These are phyloP conservation scores for Epichloe bromicola DNA, from an alignment of 2,329 filamentous ascomycete genomes.

Conservation along the genomic window DNA sequence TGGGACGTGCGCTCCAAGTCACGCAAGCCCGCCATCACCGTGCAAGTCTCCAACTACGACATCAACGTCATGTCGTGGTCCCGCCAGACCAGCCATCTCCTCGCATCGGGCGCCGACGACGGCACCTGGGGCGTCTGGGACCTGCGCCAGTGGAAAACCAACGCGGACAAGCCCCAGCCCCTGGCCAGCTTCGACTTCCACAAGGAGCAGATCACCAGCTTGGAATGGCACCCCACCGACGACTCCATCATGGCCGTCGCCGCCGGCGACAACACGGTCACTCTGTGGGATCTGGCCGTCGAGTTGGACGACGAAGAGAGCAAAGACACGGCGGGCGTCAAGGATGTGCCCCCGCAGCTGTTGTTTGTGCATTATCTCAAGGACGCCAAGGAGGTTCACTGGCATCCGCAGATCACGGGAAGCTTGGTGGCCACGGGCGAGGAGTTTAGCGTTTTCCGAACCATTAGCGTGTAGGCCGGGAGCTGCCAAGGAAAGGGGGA, in stretches of 20 bases:
- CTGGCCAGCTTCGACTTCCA: constrained; percentile 94
- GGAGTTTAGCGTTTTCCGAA: constrained; percentile 75
- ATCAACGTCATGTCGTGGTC: constrained; percentile 98
- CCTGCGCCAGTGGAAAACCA: constrained; percentile 76
- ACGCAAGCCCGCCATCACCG: constrained; percentile 72
- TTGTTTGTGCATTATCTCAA: constrained; percentile 96
- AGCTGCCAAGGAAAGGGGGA: not conserved
- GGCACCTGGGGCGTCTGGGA: constrained; percentile 96
- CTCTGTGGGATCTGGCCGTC: constrained; percentile 91
- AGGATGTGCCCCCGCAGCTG: constrained; percentile 86
- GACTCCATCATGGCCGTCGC: constrained; percentile 91
- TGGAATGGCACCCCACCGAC: constrained; percentile 96
- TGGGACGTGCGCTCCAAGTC: constrained; percentile 93
- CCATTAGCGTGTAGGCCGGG: constrained; percentile 56
- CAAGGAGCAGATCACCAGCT: constrained; percentile 87
- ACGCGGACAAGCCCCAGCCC: constrained; percentile 52
- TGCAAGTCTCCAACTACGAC: constrained; percentile 71
- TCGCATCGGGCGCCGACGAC: constrained; percentile 87
- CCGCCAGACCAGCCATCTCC: constrained; percentile 70
- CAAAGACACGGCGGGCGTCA: constrained; percentile 71
- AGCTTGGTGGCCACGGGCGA: constrained; percentile 81
- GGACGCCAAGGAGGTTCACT: constrained; percentile 89
- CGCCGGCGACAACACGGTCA: constrained; percentile 85
- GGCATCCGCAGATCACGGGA: constrained; percentile 93
- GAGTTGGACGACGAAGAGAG: constrained; percentile 96